phyloP scores from a whole-genome alignment of 768 basidiomycete species.

The Leccinum variicolor region DNA sequence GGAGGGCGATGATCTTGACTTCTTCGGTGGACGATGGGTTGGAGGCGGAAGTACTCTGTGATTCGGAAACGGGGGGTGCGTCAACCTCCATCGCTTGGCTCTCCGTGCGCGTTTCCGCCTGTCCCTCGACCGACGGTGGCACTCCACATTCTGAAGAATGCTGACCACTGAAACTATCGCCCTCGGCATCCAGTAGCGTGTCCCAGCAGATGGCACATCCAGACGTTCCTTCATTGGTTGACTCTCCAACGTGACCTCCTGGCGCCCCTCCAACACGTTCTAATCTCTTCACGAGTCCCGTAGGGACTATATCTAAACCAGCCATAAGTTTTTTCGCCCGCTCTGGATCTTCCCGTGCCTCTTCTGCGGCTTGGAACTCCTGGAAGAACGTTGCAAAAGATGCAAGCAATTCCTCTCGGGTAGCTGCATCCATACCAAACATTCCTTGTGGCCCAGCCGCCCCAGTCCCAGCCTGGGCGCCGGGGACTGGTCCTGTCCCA shows the following conservation, averaged over 20 bases:
- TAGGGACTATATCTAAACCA: conserved; percentile 63
- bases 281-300: conserved; percentile 62
- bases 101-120: conserved; percentile 2
- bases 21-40: conserved; percentile 13
- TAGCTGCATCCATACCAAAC: conserved; percentile 17
- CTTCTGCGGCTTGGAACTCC: conserved; percentile 28
- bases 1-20: conserved; percentile 60
- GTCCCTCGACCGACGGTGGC: conserved; percentile 2
- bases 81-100: conserved; percentile 22
- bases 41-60: conserved; percentile 8
- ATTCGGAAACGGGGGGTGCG: conserved; percentile 3
- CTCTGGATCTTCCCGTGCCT: conserved; percentile 58
- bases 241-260: conserved; percentile 29
- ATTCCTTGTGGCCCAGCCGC: background rate
- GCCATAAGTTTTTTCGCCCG: conserved; percentile 60
- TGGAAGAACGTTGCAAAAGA: conserved; percentile 28
- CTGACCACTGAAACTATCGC: conserved; percentile 28
- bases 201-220: conserved; percentile 80
- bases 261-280: conserved; percentile 45
- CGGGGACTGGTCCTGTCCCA: conserved; percentile 2
- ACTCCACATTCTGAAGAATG: conserved; percentile 9
- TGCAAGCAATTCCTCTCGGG: conserved; percentile 23
- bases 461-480: conserved; percentile 1
- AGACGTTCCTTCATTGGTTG: conserved; percentile 36
- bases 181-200: conserved; percentile 47